Conservation (phyloP, 805 yeast genomes). For the Nakazawaea molendinolei region DNA sequence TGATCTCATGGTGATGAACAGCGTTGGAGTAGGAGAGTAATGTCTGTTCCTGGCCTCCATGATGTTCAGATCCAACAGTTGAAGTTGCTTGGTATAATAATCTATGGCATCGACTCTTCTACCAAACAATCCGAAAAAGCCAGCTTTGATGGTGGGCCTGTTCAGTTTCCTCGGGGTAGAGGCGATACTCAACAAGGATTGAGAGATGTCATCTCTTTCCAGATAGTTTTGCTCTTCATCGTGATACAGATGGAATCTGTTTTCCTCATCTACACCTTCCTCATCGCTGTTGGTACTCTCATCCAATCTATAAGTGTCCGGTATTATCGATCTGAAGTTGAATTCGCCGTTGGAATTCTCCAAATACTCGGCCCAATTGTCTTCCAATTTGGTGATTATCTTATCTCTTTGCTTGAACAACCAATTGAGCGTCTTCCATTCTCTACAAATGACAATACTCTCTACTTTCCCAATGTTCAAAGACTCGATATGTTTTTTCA, state of each 20-base stretch:
- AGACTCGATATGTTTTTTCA: conserved; percentile 69
- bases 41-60: conserved; percentile 55
- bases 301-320: conserved; percentile 6
- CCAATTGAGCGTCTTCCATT: conserved; percentile 72
- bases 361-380: conserved; percentile 64
- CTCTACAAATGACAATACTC: conserved; percentile 72
- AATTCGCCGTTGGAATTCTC: conserved; percentile 24
- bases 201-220: conserved; percentile 8
- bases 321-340: conserved; percentile 10
- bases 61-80: conserved; percentile 66
- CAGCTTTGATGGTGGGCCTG: conserved; percentile 60
- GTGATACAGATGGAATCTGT: conserved; percentile 14
- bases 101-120: conserved; percentile 75
- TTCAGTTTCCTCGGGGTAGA: conserved; percentile 18
- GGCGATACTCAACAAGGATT: conserved; percentile 11
- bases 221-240: conserved; percentile 7
- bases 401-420: conserved; percentile 54
- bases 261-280: conserved; percentile 4
- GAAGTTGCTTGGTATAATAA: conserved; percentile 61
- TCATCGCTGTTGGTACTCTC: conserved; percentile 7
- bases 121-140: conserved; percentile 60
- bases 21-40: conserved; percentile 81
- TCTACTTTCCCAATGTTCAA: conserved; percentile 77
- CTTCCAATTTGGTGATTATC: conserved; percentile 55
- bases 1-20: conserved; percentile 90